Base-by-base conservation (phyloP, 148 eudicot species). In the Nepenthes mirabilis region DNA sequence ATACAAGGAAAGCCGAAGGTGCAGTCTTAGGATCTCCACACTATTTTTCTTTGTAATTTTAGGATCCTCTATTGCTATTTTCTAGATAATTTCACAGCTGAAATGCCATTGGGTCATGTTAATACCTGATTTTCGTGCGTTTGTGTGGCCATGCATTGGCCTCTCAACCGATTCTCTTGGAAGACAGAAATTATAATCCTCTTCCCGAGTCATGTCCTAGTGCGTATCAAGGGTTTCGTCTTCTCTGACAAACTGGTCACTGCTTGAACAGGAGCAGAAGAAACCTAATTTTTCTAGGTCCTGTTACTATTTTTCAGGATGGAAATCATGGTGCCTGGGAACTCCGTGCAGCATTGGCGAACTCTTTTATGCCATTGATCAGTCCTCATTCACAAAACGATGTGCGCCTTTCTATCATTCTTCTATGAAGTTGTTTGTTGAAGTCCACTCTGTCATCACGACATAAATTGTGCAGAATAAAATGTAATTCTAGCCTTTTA, bases 1-100 rank as follows among this genome's bases (percentile, higher is more conserved):
- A 68, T 66, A 59, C 51, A 68, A 49, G 73, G 61, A 70, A 80
- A 75, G 63, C 57, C 47, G 32, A 83, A 88, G 98, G 98, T 88
- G 81, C 14, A 40, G 33, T 33, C 12, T 40, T 8, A 3, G 45
- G 45, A 40, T 3, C 4, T 40, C 8, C 6, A 40, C 8, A 40
- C 4, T 40, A 8, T 40, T 8, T 3, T 40, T 40, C 8, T 40
- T 8, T 3, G 8, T 40, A 4, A 40, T 40, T 40, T 40, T 40
- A 8, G 8, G 45, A 40, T 40, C 8, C 45, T 8, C 4, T 40
- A 40, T 40, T 40, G 45, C 4, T 40, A 8, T 40, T 23, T 23
- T 23, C 23, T 23, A 23, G 23, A 23, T 40, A 40, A 8, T 40
- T 4, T 40, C 8, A 40, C 8, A 8, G 4, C 45, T 40, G 45